A percentile compares a stretch with the other conserved stretches of the same genome.
Evolutionary conservation across 805 yeast genomes (phyloP).

Genomic region (Ogataea glucozyma): DNA sequence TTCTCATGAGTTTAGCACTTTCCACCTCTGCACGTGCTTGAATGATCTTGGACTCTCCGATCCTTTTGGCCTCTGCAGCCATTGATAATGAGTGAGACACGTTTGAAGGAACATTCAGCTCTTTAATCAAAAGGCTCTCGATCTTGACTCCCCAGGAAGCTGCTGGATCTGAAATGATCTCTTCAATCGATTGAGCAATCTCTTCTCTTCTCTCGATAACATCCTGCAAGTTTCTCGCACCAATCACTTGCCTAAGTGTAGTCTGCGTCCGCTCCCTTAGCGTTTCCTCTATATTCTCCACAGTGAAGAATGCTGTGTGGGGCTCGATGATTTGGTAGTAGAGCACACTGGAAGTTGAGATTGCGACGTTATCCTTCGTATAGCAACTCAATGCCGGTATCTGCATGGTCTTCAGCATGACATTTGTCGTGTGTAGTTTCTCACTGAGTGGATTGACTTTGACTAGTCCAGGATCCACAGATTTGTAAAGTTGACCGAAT

Average conservation of each 20-base stretch:
- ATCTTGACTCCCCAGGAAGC: constrained; percentile 69
- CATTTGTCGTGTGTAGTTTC: constrained; percentile 48
- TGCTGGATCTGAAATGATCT: constrained; percentile 61
- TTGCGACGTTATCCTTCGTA: constrained; percentile 69
- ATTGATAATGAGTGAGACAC: constrained; percentile 63
- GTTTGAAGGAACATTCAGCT: constrained; percentile 52
- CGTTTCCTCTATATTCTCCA: constrained; percentile 54
- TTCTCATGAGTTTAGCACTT: constrained; percentile 72
- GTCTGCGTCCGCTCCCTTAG: constrained; percentile 70
- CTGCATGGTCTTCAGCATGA: constrained; percentile 60
- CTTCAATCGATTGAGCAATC: constrained; percentile 63
- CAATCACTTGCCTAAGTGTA: constrained; percentile 70
- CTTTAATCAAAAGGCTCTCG: constrained; percentile 69
- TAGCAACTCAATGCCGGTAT: constrained; percentile 68
- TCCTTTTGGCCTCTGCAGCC: constrained; percentile 75
- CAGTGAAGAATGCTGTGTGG: constrained; percentile 61
- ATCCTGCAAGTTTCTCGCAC: constrained; percentile 65
- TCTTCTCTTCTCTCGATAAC: constrained; percentile 74
- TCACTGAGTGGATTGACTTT: constrained; percentile 69
- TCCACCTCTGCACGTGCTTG: constrained; percentile 77
- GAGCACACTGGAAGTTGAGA: constrained; percentile 63
- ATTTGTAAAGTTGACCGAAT: constrained; percentile 63
- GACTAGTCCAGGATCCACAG: constrained; percentile 69
- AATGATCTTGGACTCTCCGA: constrained; percentile 75
- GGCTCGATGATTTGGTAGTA: constrained; percentile 70